Evolutionary conservation across 495 filamentous ascomycete genomes (phyloP), one percentile per base, ranked within the genome.

Genomic region (Beverwykella pulmonaria): DNA sequence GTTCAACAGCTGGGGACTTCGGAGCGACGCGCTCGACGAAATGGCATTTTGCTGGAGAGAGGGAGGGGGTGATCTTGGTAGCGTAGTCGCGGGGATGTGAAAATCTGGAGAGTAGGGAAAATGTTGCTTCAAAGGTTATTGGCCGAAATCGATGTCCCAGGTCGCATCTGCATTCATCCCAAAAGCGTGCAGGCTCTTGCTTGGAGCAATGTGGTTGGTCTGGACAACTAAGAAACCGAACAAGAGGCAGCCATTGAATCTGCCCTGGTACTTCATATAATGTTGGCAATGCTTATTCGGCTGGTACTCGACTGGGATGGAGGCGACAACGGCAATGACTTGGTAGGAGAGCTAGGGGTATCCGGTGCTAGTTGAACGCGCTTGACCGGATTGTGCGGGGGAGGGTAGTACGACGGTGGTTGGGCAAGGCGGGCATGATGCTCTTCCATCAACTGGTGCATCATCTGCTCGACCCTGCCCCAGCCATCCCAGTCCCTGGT

Each of bases 401-500:
- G 54, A 26, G 71, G 71, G 56, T 71, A 68, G 47, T 74, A 72
- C n/a, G 53, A 39, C 23, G 61, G 39, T 34, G 53, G 70, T 30
- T 63, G 70, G 25, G 58, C 34, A 36, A 55, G 15, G 17, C 64
- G 53, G 19, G 60, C 54, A 25, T 67, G 79, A 54, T 80, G 75
- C 46, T 81, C 79, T 6, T 71, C 68, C n/a, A 79, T 71, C 8
- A 87, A 74, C 56, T 81, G 78, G 14, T 77, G 75, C 14, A 86
- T 75, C 1, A 79, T 80, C 30, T 78, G 73, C 61, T 85, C 82
- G 20, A 86, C 74, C 74, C 80, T 79, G 12, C 77, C 80, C 84
- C 84, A 87, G 1, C 80, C 81, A 49, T 79, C 79, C 82, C 80
- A 84, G 10, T 76, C 77, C 29, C 76, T 77, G 14, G 73, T 75